phyloP scores from a whole-genome alignment of 495 filamentous ascomycete species.

The Friedmanniomyces simplex region DNA sequence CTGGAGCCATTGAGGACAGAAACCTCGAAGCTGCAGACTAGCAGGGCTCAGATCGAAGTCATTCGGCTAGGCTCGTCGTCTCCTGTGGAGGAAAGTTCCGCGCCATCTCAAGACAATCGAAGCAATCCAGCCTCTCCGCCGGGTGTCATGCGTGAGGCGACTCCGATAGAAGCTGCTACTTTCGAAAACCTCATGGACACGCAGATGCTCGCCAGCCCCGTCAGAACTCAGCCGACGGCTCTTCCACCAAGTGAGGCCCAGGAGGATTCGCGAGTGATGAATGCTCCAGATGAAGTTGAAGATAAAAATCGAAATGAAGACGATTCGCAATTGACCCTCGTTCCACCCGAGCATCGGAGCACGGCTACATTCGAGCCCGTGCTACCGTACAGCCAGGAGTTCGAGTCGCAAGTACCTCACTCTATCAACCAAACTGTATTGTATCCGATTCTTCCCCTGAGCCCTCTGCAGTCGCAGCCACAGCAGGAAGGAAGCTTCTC shows the following conservation, averaged over 20 bases:
- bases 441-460: not conserved
- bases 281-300: not conserved
- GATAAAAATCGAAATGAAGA: not conserved
- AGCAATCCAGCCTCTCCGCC: not conserved
- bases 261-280: not conserved
- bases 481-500: not conserved
- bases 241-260: not conserved
- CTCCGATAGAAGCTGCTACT: not conserved
- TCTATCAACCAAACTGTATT: not conserved
- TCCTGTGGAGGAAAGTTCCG: not conserved
- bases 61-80: not conserved
- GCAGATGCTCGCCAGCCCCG: not conserved
- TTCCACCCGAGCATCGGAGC: not conserved
- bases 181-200: not conserved
- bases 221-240: not conserved
- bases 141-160: not conserved
- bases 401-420: not conserved
- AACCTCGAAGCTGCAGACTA: not conserved
- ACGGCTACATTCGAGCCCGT: not conserved
- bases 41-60: not conserved
- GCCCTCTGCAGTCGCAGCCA: not conserved
- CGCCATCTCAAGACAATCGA: not conserved
- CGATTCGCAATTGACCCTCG: not conserved
- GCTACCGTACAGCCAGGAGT: not conserved
- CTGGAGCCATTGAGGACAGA: not conserved